Evolutionary conservation across 176 grass and related monocot genomes (phyloP).

Genomic region (Cenchrus purpureus): DNA sequence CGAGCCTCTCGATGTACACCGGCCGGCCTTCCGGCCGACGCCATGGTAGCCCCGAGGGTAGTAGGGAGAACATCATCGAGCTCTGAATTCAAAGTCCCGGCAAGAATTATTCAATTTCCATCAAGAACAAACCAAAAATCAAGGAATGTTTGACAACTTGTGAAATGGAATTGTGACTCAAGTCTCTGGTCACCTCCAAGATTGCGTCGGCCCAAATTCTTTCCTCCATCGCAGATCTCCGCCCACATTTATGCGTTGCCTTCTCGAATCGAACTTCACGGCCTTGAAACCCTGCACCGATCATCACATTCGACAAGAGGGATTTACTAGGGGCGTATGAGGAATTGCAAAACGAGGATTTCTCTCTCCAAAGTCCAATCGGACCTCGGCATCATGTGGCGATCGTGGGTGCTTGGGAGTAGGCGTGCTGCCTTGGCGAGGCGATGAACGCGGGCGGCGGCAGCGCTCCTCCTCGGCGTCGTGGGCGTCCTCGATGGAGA

Average conservation of each 20-base stretch:
- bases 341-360: not conserved
- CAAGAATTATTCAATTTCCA: not conserved
- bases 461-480: conserved; percentile 93
- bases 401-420: conserved; percentile 90
- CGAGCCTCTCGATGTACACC: conserved; percentile 70
- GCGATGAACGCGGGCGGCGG: conserved; percentile 80
- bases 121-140: conserved; percentile 9
- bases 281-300: conserved; percentile 79
- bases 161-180: not conserved
- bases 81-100: conserved; percentile 67
- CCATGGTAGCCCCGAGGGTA: conserved; percentile 78
- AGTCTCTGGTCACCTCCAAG: conserved; percentile 57
- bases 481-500: conserved; percentile 92
- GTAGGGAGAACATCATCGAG: conserved; percentile 55
- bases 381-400: conserved; percentile 86
- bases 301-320: not conserved
- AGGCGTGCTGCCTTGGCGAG: conserved; percentile 69
- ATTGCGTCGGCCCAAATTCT: conserved; percentile 83
- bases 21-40: conserved; percentile 60
- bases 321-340: conserved; percentile 6
- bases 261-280: conserved; percentile 80
- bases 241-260: conserved; percentile 83
- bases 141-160: not conserved
- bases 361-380: not conserved
- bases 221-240: conserved; percentile 88